Percentiles rank a stretch among this genome's conserved stretches.
These are phyloP conservation scores for Collybiopsis luxurians DNA, from an alignment of 768 basidiomycete species.

Conservation along the genomic window DNA sequence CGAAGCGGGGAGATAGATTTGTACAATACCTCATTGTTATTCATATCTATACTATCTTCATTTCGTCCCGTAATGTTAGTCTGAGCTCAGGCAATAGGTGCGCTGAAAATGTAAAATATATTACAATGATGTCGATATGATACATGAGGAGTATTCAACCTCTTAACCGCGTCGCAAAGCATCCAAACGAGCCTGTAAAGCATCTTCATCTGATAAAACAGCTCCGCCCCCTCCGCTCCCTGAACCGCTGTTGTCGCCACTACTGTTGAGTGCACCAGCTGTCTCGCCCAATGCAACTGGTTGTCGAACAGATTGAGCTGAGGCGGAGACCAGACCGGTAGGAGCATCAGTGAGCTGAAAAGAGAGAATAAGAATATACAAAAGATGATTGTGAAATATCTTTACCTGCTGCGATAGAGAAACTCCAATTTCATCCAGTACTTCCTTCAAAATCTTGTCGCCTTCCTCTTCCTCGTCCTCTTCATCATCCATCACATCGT, in stretches of 20 bases:
- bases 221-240: conserved; percentile 30
- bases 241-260: conserved; percentile 25
- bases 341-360: conserved; percentile 81
- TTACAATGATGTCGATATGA: not conserved
- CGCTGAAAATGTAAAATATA: too few relatives aligned
- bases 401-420: conserved; percentile 80
- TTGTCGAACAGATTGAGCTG: conserved; percentile 64
- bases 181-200: conserved; percentile 90
- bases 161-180: conserved; percentile 72
- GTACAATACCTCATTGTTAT: too few relatives aligned
- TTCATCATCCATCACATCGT: conserved; percentile 96
- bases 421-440: conserved; percentile 96
- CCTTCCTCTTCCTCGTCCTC: conserved; percentile 97
- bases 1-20: too few relatives aligned
- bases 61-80: too few relatives aligned
- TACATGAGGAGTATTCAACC: too few relatives aligned
- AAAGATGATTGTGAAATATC: conserved; percentile 1
- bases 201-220: conserved; percentile 77
- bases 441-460: conserved; percentile 93
- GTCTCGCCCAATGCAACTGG: conserved; percentile 83
- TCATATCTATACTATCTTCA: too few relatives aligned
- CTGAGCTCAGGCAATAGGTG: too few relatives aligned
- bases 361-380: conserved; percentile 10
- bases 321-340: conserved; percentile 59
- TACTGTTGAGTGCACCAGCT: conserved; percentile 11